A percentile compares a stretch with the other conserved stretches of the same genome.
Conservation (phyloP, 78 protist genomes). For the Bodo saltans region DNA sequence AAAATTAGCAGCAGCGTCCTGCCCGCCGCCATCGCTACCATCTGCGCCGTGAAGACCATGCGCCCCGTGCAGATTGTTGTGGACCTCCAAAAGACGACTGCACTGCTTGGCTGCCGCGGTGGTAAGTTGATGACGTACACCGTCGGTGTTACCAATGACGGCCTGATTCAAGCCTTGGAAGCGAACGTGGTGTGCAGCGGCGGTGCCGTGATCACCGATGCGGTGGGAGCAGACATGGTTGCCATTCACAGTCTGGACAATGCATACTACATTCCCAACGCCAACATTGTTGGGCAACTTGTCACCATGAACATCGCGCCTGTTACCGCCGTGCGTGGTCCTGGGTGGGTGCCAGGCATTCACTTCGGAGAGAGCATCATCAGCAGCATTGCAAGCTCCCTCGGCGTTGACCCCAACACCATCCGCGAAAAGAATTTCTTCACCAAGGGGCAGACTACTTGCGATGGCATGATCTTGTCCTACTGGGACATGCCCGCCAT, state of each 20-base stretch:
- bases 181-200: constrained; percentile 44
- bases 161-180: constrained; percentile 48
- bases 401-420: constrained; percentile 22
- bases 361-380: constrained; percentile 64
- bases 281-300: constrained; percentile 53
- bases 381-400: constrained; percentile 54
- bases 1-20: constrained; percentile 68
- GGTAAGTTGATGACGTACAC: constrained; percentile 67
- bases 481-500: constrained; percentile 39
- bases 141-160: constrained; percentile 62
- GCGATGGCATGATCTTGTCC: constrained; percentile 44
- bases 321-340: constrained; percentile 94
- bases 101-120: constrained; percentile 72
- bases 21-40: constrained; percentile 48
- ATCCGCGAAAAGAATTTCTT: constrained; percentile 72
- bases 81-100: constrained; percentile 76
- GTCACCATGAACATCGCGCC: constrained; percentile 75
- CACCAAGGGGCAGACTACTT: constrained; percentile 62
- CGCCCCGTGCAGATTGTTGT: constrained; percentile 66
- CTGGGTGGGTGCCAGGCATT: constrained; percentile 91
- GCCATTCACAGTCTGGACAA: constrained; percentile 75
- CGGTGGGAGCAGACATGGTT: constrained; percentile 77
- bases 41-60: constrained; percentile 58
- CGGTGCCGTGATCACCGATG: constrained; percentile 79
- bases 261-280: constrained; percentile 72